Evolutionary conservation across 2,329 filamentous ascomycete genomes (phyloP), one percentile per base, ranked within the genome.

Genomic region (Myriosclerotinia curreyana): DNA sequence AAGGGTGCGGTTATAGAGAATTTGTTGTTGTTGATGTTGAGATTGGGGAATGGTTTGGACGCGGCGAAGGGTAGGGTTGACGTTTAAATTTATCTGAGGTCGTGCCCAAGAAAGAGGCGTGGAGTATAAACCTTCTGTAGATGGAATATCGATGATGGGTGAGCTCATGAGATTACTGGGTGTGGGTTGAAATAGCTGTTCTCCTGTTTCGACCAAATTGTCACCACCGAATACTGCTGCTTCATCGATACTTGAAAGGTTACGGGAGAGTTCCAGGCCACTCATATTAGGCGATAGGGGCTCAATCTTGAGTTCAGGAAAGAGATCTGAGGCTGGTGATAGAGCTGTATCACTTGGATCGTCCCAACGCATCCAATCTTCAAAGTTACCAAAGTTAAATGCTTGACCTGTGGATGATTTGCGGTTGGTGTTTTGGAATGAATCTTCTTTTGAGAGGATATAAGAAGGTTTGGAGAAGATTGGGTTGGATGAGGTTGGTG

Each of bases 301-400:
- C 62, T 73, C 71, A 53, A 68, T 34, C 50, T 72, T 72, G 50
- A 73, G 64, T 22, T 71, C 70, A 3, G 71, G 70, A 62, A 71
- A 73, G 66, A 70, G 70, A 42, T 70, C 67, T 6, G 69, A 68
- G 4, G 67, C 67, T 28, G 71, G 70, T n/a, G 71, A 72, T 14
- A 71, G 63, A 17, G 70, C 69, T 31, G 69, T 66, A 62, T 71
- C 71, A 25, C 46, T 66, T 46, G 69, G 67, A 36, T 73, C 71
- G 69, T 74, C 72, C 72, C 72, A 74, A 48, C 67, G 68, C 69
- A 73, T 72, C 71, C 71, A 74, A 62, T 72, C 71, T 44, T 74
- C 72, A 25, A 71, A 74, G 6, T 71, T 68, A 17, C 70, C 70
- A 38, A 71, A 71, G 66, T 72, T 66, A 50, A 70, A 69, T 12